Evolutionary conservation across 202 grass and related monocot genomes (phyloP).

Genomic region (Dendrocalamus latiflorus): DNA sequence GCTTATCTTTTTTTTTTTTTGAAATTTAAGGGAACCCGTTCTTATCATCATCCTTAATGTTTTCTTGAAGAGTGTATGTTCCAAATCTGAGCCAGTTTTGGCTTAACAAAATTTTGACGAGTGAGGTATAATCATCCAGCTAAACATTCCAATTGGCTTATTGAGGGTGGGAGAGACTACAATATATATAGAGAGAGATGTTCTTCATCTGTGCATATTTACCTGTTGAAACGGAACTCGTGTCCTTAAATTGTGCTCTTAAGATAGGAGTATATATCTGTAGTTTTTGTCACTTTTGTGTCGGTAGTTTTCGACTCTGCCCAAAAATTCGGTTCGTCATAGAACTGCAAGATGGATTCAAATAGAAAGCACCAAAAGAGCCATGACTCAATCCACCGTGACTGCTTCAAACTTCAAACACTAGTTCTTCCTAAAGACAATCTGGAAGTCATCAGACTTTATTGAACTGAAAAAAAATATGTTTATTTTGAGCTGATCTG

Average conservation of each 20-base stretch:
- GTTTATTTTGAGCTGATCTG: not conserved
- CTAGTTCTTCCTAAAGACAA: not conserved
- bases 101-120: not conserved
- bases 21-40: not conserved
- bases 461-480: not conserved
- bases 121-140: not conserved
- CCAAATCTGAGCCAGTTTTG: not conserved
- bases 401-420: not conserved
- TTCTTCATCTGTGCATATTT: too few species aligned
- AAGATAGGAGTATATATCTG: not conserved
- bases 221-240: too few species aligned
- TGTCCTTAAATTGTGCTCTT: not conserved
- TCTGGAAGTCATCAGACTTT: not conserved
- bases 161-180: too few species aligned
- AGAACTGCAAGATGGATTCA: not conserved
- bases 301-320: not conserved
- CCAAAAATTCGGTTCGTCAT: not conserved
- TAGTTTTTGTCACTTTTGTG: not conserved
- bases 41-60: not conserved
- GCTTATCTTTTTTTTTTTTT: not conserved
- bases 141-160: not conserved
- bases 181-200: too few species aligned
- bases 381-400: not conserved
- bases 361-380: not conserved
- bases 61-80: not conserved